These are phyloP conservation scores for Maudiozyma barnettii DNA, from an alignment of 805 yeast species.

Conservation along the genomic window DNA sequence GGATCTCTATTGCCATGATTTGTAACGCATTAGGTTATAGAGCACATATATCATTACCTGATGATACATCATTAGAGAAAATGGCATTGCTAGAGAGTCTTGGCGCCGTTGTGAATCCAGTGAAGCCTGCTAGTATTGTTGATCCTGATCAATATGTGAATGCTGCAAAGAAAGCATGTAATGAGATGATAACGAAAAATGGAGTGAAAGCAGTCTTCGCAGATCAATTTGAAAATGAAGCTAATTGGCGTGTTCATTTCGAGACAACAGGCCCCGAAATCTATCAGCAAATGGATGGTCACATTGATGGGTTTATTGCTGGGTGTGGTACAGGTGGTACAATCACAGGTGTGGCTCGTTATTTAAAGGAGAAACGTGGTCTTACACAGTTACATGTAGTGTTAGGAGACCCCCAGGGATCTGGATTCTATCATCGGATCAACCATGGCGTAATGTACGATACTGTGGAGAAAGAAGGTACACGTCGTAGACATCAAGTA, in stretches of 20 bases:
- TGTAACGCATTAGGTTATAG: slow-evolving; percentile 81
- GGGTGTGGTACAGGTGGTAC: slow-evolving; percentile 99
- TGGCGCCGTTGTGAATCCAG: slow-evolving; percentile 79
- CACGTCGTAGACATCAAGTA: slow-evolving; percentile 89
- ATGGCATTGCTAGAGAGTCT: slow-evolving; percentile 56
- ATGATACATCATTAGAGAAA: slow-evolving; percentile 84
- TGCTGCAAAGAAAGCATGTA: slow-evolving; percentile 64
- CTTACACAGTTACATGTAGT: slow-evolving; percentile 39
- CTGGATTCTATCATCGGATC: slow-evolving; percentile 78
- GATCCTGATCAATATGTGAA: slow-evolving; percentile 91
- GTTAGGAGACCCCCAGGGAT: slow-evolving; percentile 93
- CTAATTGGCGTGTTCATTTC: slow-evolving; percentile 81
- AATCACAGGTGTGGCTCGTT: slow-evolving; percentile 80
- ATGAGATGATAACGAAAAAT: slow-evolving; percentile 31
- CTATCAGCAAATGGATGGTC: slow-evolving; percentile 56
- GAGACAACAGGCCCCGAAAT: slow-evolving; percentile 88
- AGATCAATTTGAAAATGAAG: slow-evolving; percentile 89
- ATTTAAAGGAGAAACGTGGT: slow-evolving; percentile 49
- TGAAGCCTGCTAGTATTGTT: slow-evolving; percentile 89
- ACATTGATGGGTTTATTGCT: slow-evolving; percentile 66
- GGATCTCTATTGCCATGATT: slow-evolving; percentile 86
- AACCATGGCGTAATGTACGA: slow-evolving; percentile 93
- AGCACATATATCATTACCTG: slow-evolving; percentile 90
- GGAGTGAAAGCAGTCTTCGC: slow-evolving; percentile 64
- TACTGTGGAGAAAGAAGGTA: slow-evolving; percentile 79